Base-by-base conservation (phyloP, 805 yeast species). In the Cyberlindnera subsufficiens region DNA sequence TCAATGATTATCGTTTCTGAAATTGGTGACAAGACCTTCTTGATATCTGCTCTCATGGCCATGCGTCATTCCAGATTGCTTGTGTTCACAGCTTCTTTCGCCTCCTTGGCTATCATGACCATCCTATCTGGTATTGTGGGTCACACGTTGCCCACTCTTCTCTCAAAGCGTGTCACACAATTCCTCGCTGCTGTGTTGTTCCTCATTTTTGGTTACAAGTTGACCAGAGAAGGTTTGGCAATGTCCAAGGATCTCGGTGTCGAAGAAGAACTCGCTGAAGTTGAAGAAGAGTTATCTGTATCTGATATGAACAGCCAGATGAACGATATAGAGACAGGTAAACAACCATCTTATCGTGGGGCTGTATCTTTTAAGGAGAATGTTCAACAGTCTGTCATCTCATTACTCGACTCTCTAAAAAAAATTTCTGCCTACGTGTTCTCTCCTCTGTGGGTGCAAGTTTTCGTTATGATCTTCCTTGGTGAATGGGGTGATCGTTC, bases 401-500 rank as follows among this genome's bases (percentile, higher is more conserved):
- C 41, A 30, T 32, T 42, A 35, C 56, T 58, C 27, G 38, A 35
- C 2, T 39, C 41, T 2, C 30, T 56, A 10, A 46, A 52, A 30
- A 13, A 16, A 5, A 35, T 56, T 27, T 37, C 53, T 6, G 40
- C 55, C 2, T 35, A 35, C 9, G 65, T 88, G 5, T 68, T 91
- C 43, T 84, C 96, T 3, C 98, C 99, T 4, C 67, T 81, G 9
- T 93, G 96, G 90, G 82, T 89, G 51, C 96, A 91, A 69, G 91
- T 91, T 5, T 93, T 93, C 59, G 79, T 80, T 42, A 91, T 93
- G 98, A 87, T 96, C 5, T 93, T 93, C 63, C 68, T 93, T 39
- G 99, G 97, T 47, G 99, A 93, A 68, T 89, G 98, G 95, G 99
- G 99, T 40, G 99, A 93, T 65, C 80, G 99, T 57, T 89, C 97